Evolutionary conservation across 1,139 yeast genomes (phyloP), one percentile per base, ranked within the genome.

Genomic region (Pichia sp.): DNA sequence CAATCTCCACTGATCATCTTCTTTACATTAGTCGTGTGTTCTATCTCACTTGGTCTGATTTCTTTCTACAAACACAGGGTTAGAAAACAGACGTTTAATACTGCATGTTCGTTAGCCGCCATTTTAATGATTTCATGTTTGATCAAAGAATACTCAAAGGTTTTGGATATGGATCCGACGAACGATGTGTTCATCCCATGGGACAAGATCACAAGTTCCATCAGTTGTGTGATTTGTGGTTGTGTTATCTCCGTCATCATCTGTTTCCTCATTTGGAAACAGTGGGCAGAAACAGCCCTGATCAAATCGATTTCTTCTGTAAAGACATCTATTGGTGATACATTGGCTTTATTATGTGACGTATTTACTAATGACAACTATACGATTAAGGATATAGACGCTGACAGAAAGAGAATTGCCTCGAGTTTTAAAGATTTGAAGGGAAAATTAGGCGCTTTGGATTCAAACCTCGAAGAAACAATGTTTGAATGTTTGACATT

Each of bases 101-200:
- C 93, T 15, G 93, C 96, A 0, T 84, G 94, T 58, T 81, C 90
- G 0, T 69, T 87, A 45, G 89, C 94, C 0, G 81, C 87, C 17
- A 85, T 87, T 46, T 77, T 86, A 10, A 69, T 86, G 39, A 82
- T 86, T 12, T 76, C 90, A 0, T 82, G 88, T 53, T 73, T 87
- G 38, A 79, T 86, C n/a, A 83, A 84, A 58, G 96, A 87, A 59
- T 52, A 44, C 17, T 52, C 55, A 14, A 44, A 36, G 20, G 77
- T 85, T 40, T 67, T 77, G 40, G 85, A 85, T 58, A 73, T 81
- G 0, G 82, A 83, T 11, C 19, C 36, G 5, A 17, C 30, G 17
- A 36, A 38, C 18, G 19, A 27, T 4, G 15, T 28, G 4, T 27
- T 48, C 4, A 32, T 37, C 8, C 86, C 91, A 0, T 61, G 81